Conservation (phyloP, 192 early-diverging fungal species). For the Paraglomus occultum region DNA sequence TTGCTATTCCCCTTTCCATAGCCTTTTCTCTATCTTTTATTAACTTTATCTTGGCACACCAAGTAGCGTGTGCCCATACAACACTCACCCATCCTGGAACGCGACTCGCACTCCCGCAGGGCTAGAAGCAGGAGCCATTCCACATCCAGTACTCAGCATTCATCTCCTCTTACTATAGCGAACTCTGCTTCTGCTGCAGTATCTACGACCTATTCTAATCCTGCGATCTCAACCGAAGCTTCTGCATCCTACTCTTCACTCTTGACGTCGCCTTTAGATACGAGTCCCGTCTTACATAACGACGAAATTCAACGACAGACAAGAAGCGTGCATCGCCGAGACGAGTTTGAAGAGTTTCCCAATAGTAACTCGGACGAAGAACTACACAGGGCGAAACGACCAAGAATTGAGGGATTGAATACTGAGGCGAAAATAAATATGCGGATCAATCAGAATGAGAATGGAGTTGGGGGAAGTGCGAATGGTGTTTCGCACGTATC, state of each 20-base stretch:
- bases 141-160: slow-evolving; percentile 17
- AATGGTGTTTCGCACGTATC: slow-evolving; percentile 15
- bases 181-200: slow-evolving; percentile 24
- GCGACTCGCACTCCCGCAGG: slow-evolving; percentile 32
- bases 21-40: too few species aligned
- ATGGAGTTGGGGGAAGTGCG: slow-evolving; percentile 25
- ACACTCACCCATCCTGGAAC: slow-evolving; percentile 34
- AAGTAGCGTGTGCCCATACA: slow-evolving; percentile 26
- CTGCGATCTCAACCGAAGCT: slow-evolving; percentile 8
- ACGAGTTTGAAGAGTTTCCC: slow-evolving; percentile 22
- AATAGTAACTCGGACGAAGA: slow-evolving; percentile 28
- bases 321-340: slow-evolving; percentile 23
- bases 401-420: slow-evolving; percentile 22
- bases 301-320: slow-evolving; percentile 20
- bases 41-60: slow-evolving; percentile 18
- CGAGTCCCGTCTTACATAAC: slow-evolving; percentile 20
- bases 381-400: slow-evolving; percentile 21
- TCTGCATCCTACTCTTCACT: slow-evolving; percentile 15
- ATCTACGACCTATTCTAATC: slow-evolving; percentile 19
- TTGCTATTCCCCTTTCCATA: too few species aligned
- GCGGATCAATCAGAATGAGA: slow-evolving; percentile 23
- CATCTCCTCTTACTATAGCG: slow-evolving; percentile 5
- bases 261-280: slow-evolving; percentile 24
- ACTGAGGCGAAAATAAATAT: slow-evolving; percentile 12
- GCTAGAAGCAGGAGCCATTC: slow-evolving; percentile 31